A percentile compares a stretch with the other conserved stretches of the same genome.
Evolutionary conservation across 768 basidiomycete genomes (phyloP).

Genomic region (Leccinum fibrillosum): DNA sequence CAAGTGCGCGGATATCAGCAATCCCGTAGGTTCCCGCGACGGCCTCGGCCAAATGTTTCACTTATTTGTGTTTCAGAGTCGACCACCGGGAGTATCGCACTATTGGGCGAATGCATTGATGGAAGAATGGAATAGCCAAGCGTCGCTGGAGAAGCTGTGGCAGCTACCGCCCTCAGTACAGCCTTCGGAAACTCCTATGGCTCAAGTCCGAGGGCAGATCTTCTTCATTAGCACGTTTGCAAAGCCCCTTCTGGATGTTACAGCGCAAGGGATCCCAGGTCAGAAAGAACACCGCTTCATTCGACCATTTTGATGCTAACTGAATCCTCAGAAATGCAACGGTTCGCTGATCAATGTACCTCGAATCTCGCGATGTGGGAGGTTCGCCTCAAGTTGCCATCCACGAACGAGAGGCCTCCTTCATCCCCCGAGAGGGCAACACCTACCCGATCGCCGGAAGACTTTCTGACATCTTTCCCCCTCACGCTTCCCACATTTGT

Average conservation of each 20-base stretch:
- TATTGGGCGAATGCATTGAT: slow-evolving; percentile 90
- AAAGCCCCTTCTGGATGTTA: slow-evolving; percentile 78
- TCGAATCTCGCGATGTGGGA: slow-evolving; percentile 73
- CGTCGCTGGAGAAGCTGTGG: slow-evolving; percentile 77
- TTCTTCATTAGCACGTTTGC: slow-evolving; percentile 85
- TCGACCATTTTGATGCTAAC: slow-evolving; percentile 8
- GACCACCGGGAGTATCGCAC: slow-evolving; percentile 87
- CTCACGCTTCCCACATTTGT: slow-evolving; percentile 49
- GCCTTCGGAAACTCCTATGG: slow-evolving; percentile 46
- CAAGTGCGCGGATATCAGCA: slow-evolving; percentile 98
- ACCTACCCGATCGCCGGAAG: slow-evolving; percentile 35
- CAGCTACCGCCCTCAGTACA: slow-evolving; percentile 61
- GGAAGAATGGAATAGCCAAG: slow-evolving; percentile 90
- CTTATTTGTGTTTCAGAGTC: slow-evolving; percentile 52
- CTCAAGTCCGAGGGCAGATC: slow-evolving; percentile 80
- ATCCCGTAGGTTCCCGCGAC: slow-evolving; percentile 66
- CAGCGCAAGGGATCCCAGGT: slow-evolving; percentile 74
- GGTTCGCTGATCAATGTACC: slow-evolving; percentile 64
- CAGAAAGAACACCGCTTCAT: slow-evolving; percentile 15
- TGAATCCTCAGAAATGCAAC: slow-evolving; percentile 53
- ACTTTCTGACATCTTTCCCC: slow-evolving; percentile 54
- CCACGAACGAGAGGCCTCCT: slow-evolving; percentile 12
- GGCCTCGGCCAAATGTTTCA: not conserved
- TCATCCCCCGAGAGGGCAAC: slow-evolving; percentile 11
- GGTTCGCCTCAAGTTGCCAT: slow-evolving; percentile 41